phyloP scores from a whole-genome alignment of 306 rosid species.

The Fagus crenata region DNA sequence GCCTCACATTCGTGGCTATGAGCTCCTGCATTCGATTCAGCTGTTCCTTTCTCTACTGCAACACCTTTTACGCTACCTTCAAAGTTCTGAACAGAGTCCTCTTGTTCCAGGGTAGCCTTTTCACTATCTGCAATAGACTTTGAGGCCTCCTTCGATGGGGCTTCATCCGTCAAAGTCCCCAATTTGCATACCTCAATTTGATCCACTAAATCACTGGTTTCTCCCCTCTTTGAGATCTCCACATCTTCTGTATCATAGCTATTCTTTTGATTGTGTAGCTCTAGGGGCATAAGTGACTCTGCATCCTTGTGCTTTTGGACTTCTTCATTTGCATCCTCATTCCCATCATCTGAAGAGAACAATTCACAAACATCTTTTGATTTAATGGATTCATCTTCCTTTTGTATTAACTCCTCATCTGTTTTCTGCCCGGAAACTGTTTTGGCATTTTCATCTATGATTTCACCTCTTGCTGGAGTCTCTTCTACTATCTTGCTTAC shows the following conservation, averaged over 20 bases:
- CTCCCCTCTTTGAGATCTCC: slow-evolving; percentile 10
- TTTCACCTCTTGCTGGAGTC: slow-evolving; percentile 1
- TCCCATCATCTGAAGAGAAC: slow-evolving; percentile 18
- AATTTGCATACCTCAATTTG: slow-evolving; percentile 11
- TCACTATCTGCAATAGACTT: slow-evolving; percentile 8
- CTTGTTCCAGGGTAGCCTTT: slow-evolving; percentile 15
- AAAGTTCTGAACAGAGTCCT: neutral
- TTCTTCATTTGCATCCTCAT: slow-evolving; percentile 20
- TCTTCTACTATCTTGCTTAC: slow-evolving; percentile 17
- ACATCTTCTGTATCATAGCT: slow-evolving; percentile 11
- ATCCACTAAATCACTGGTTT: neutral
- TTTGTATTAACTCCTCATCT: slow-evolving; percentile 2
- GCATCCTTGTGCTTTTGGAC: slow-evolving; percentile 14
- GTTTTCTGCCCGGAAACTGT: neutral
- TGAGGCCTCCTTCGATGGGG: slow-evolving; percentile 4
- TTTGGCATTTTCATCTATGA: slow-evolving; percentile 1
- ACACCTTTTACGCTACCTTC: slow-evolving; percentile 10
- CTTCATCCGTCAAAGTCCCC: slow-evolving; percentile 2
- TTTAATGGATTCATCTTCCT: neutral
- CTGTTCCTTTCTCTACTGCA: slow-evolving; percentile 19
- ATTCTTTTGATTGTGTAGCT: slow-evolving; percentile 14
- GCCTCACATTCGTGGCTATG: slow-evolving; percentile 3
- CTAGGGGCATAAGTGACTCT: slow-evolving; percentile 5
- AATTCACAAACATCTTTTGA: neutral
- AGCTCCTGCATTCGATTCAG: slow-evolving; percentile 11